These are phyloP conservation scores for Pezicula carpinea DNA, from an alignment of 2,329 filamentous ascomycete species.

Conservation along the genomic window DNA sequence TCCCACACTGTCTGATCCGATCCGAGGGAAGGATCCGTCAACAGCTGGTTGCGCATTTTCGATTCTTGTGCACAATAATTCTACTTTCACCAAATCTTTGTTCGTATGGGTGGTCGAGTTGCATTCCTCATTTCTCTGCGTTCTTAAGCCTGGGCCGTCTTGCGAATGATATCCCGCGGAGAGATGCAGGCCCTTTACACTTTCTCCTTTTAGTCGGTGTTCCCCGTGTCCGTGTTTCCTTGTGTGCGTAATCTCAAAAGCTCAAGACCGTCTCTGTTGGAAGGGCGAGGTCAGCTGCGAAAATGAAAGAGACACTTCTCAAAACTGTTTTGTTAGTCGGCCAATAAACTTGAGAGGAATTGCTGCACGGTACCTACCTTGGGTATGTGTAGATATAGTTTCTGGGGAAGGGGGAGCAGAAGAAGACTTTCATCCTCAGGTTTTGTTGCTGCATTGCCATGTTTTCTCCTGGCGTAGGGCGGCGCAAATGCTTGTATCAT, in stretches of 20 bases:
- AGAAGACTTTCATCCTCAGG: neutral
- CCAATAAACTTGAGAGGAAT: conserved; percentile 13
- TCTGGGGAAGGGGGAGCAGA: conserved; percentile 15
- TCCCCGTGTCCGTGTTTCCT: conserved; percentile 14
- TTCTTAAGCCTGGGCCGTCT: conserved; percentile 26
- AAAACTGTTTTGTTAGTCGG: conserved; percentile 16
- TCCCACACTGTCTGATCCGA: conserved; percentile 11
- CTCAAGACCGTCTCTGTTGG: conserved; percentile 23
- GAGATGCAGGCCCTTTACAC: conserved; percentile 23
- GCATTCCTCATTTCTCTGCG: conserved; percentile 30
- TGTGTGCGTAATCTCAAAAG: conserved; percentile 21
- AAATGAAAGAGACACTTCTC: conserved; percentile 13
- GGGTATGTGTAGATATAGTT: conserved; percentile 8
- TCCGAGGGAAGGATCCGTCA: conserved; percentile 12
- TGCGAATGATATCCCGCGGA: conserved; percentile 30
- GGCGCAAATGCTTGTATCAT: conserved; percentile 24
- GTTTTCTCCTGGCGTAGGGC: conserved; percentile 11
- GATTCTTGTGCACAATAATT: conserved; percentile 40
- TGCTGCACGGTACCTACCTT: conserved; percentile 6
- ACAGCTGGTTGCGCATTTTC: conserved; percentile 25
- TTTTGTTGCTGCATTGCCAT: conserved; percentile 10
- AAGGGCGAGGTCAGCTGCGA: conserved; percentile 16
- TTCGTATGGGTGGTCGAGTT: conserved; percentile 29
- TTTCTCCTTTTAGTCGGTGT: conserved; percentile 18
- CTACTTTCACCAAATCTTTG: conserved; percentile 30